Conservation (phyloP, 2,329 filamentous ascomycete genomes). For the Penicillium rolfsii region DNA sequence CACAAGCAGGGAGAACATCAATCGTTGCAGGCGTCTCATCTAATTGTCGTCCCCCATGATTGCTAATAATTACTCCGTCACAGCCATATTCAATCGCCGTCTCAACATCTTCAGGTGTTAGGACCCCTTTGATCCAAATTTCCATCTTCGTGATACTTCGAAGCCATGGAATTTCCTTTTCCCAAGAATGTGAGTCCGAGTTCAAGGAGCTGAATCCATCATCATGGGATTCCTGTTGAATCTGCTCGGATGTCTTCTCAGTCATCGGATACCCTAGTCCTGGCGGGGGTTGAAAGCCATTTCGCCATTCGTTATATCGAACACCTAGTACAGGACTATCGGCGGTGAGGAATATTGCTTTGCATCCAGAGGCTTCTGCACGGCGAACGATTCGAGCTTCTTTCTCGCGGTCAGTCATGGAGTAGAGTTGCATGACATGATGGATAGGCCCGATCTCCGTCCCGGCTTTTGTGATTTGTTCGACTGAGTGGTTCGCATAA, state of each 20-base stretch:
- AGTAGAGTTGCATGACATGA: slow-evolving; percentile 34
- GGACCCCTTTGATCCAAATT: slow-evolving; percentile 38
- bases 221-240: slow-evolving; percentile 29
- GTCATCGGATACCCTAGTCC: slow-evolving; percentile 47
- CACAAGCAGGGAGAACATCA: slow-evolving; percentile 39
- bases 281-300: slow-evolving; percentile 53
- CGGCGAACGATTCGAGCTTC: slow-evolving; percentile 34
- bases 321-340: slow-evolving; percentile 59
- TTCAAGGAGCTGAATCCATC: slow-evolving; percentile 30
- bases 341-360: slow-evolving; percentile 59
- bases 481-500: slow-evolving; percentile 51
- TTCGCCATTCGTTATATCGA: slow-evolving; percentile 57
- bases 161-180: slow-evolving; percentile 54
- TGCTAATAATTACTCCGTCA: slow-evolving; percentile 44
- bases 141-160: slow-evolving; percentile 53
- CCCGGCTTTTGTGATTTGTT: slow-evolving; percentile 49
- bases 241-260: slow-evolving; percentile 28
- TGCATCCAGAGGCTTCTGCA: slow-evolving; percentile 42
- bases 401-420: slow-evolving; percentile 30
- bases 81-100: slow-evolving; percentile 41
- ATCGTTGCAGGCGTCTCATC: slow-evolving; percentile 43
- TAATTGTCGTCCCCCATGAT: slow-evolving; percentile 45
- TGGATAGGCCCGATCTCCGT: slow-evolving; percentile 22
- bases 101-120: slow-evolving; percentile 42
- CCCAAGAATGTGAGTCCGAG: slow-evolving; percentile 48